These are phyloP conservation scores for Emergomyces pasteurianus DNA, from an alignment of 2,329 filamentous ascomycete genomes.

Conservation along the genomic window DNA sequence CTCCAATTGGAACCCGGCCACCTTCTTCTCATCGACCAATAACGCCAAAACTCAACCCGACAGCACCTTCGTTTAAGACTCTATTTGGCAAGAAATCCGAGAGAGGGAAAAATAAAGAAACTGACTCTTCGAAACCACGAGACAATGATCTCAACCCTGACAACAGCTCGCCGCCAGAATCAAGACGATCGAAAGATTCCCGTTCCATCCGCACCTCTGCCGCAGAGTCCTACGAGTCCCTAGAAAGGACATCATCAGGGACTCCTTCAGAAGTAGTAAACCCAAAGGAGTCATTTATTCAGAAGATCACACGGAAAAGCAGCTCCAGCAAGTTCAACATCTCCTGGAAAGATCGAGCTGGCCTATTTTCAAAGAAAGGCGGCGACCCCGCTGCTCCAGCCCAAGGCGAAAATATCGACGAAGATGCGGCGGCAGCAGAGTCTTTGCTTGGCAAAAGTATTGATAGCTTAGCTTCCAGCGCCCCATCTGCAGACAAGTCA, in stretches of 20 bases:
- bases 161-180: constrained; percentile 32
- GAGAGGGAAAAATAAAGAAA: constrained; percentile 21
- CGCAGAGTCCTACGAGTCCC: constrained; percentile 36
- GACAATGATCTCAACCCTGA: constrained; percentile 23
- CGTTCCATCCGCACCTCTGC: constrained; percentile 34
- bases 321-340: constrained; percentile 40
- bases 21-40: constrained; percentile 43
- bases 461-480: constrained; percentile 31
- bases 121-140: constrained; percentile 11
- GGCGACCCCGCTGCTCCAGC: constrained; percentile 21
- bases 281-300: constrained; percentile 39
- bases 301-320: constrained; percentile 40
- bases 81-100: constrained; percentile 47
- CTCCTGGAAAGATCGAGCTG: constrained; percentile 39
- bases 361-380: constrained; percentile 36
- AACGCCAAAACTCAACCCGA: constrained; percentile 63
- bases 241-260: constrained; percentile 35
- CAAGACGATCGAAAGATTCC: constrained; percentile 34
- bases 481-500: constrained; percentile 31
- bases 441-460: constrained; percentile 32
- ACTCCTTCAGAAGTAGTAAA: constrained; percentile 29
- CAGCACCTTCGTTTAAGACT: constrained; percentile 76
- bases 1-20: constrained; percentile 70
- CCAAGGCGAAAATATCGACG: constrained; percentile 32
- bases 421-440: constrained; percentile 27